Base-by-base conservation (phyloP, 2,329 filamentous ascomycete genomes). In the Neonectria faginata region DNA sequence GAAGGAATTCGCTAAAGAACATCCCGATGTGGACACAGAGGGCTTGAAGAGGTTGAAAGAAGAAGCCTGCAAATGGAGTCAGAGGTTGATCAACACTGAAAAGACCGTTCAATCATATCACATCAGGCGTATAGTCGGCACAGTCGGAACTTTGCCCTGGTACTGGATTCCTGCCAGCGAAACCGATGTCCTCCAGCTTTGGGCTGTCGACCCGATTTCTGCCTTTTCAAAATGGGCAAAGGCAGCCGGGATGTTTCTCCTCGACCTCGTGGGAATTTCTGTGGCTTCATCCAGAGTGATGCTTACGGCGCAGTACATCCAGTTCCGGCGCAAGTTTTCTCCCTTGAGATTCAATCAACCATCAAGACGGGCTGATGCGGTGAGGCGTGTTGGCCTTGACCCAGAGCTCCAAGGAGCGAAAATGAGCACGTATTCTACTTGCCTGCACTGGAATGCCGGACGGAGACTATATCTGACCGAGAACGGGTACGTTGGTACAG, bases 401-500 rank as follows among this genome's bases (percentile, higher is more conserved):
- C 42, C 64, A 2, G 27, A 53, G 7, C 12, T 65, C 5, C 16
- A 45, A 10, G 53, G 60, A 5, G 12, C 20, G 1, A 65, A 70
- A 31, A 59, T 68, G 57, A 27, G 16, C n/a, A 33, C 58, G 2
- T 67, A 74, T 18, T 52, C 39, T 2, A 27, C 51, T 5, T 69
- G 67, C 22, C n/a, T 75, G 22, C 39, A 66, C 18, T 73, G 64
- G 20, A 72, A 70, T 22, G 27, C 42, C 2, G 64, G 65, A 6
- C 65, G 68, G 50, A 72, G 60, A 45, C 42, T 77, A 18, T 79
- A 74, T 58, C 47, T 74, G 10, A 79, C 77, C 3, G 59, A 66
- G 2, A 67, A 61, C 5, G 75, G 77, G 3, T 67, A 71, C 45
- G 60, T 79, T 10, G 78, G 77, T 2, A 62, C 77, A 6, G 75